Evolutionary conservation across 2,329 filamentous ascomycete species (phyloP), one percentile per base, ranked within the genome.

Genomic region (Fusarium clavum): DNA sequence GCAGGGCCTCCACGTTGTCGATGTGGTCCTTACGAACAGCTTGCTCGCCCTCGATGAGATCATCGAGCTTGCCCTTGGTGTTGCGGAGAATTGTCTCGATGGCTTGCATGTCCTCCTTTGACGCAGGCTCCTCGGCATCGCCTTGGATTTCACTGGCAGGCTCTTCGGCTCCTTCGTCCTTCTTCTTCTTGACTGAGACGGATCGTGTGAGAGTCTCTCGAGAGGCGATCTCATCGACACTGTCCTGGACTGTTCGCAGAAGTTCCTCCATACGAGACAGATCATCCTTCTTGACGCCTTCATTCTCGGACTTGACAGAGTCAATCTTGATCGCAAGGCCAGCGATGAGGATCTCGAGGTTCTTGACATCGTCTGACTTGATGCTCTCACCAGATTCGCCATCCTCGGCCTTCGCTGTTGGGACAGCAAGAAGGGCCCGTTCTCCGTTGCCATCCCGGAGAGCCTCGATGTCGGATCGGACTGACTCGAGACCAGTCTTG

Each of bases 71-170:
- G 8, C 91, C 90, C 78, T 98, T 98, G 32, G 94, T 94, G 77
- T 97, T 97, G 44, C 92, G 90, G 14, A 98, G 85, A 51, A 98
- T 90, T 0, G 92, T 97, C 79, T 98, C 95, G 62, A 98, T 94
- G 13, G 94, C 94, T 66, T 95, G 90, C 0, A 94, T 93, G 73
- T 98, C 94, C 71, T 97, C 94, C 77, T 93, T 82, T 77, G 71
- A 84, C 73, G 72, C 85, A 75, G 63, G 82, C 60, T 85, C 81
- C 8, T 74, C 72, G 16, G 61, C 70, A 13, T 67, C 63, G 11
- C 63, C 59, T 20, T 57, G 59, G 16, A 64, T 63, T n/a, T 24
- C 49, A 32, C 61, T 61, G 6, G 49, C 61, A 11, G 41, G 38
- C 22, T 34, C 22, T 45, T 61, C 64, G 7, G 59, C 64, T n/a